Conservation (phyloP, 116 monocot species). For the Iris pallida region DNA sequence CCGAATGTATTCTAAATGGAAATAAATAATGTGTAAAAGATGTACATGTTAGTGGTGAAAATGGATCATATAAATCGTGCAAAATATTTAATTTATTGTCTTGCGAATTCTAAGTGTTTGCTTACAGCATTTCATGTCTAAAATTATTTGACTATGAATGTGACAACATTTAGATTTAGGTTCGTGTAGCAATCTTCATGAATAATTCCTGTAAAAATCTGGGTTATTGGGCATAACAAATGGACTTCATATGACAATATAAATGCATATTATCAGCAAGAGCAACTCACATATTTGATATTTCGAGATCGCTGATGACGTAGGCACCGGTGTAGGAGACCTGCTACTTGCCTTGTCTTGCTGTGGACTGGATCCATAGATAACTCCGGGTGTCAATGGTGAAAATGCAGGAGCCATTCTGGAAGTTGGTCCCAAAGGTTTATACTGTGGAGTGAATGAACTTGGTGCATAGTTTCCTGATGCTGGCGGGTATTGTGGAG, state of each 20-base stretch:
- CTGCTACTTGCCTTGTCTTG: slow-evolving; percentile 12
- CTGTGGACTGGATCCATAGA: slow-evolving; percentile 7
- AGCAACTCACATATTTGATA: slow-evolving; percentile 6
- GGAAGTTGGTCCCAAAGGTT: slow-evolving; percentile 10
- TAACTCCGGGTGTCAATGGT: slow-evolving; percentile 4
- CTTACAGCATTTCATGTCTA: neutral
- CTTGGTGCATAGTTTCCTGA: slow-evolving; percentile 23
- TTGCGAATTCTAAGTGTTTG: neutral
- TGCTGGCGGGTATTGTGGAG: slow-evolving; percentile 13
- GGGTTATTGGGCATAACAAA: neutral
- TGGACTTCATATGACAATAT: neutral
- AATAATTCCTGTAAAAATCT: neutral
- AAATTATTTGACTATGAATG: neutral
- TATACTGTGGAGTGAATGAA: slow-evolving; percentile 3
- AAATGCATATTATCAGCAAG: neutral
- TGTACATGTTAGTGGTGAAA: no score
- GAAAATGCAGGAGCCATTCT: slow-evolving; percentile 11
- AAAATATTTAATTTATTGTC: no score
- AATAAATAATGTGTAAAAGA: no score
- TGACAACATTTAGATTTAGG: neutral
- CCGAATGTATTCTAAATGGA: no score
- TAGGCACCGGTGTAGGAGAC: slow-evolving; percentile 8
- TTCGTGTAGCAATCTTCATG: neutral
- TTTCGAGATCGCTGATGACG: slow-evolving; percentile 1
- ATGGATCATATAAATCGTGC: no score